These are phyloP conservation scores for Aspergillus funiculosus DNA, from an alignment of 495 filamentous ascomycete species.

Conservation along the genomic window DNA sequence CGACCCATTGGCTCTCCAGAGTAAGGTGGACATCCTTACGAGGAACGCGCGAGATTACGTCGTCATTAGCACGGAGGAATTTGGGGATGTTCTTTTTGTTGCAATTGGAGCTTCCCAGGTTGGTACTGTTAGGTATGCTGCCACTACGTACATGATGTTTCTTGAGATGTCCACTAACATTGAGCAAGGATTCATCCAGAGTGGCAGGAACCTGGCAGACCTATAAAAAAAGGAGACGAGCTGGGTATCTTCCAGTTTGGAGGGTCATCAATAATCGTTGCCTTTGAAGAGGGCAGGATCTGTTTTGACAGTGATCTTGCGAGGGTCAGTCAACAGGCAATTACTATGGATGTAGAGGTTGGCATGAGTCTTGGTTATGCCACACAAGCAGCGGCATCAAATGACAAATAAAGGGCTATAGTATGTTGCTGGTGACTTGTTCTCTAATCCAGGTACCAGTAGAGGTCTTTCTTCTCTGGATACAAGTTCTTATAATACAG, in stretches of 20 bases:
- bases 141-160: background rate
- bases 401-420: too few relatives aligned
- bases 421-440: too few relatives aligned
- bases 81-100: constrained; percentile 30
- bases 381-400: too few relatives aligned
- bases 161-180: background rate
- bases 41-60: constrained; percentile 23
- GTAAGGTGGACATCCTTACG: constrained; percentile 23
- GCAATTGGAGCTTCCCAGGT: constrained; percentile 28
- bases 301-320: constrained; percentile 37
- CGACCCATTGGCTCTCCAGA: constrained; percentile 29
- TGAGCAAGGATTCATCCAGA: constrained; percentile 23
- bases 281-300: constrained; percentile 35
- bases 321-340: constrained; percentile 13
- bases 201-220: constrained; percentile 31
- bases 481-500: too few relatives aligned
- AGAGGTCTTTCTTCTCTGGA: too few relatives aligned
- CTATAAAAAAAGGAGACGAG: constrained; percentile 42
- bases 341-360: constrained; percentile 28
- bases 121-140: constrained; percentile 26
- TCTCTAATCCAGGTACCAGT: too few relatives aligned
- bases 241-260: constrained; percentile 39
- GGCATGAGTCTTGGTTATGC: constrained; percentile 27
- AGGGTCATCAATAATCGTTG: constrained; percentile 37
- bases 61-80: constrained; percentile 25